Percentiles rank a stretch among this genome's conserved stretches.
These are phyloP conservation scores for Botrytis medusae DNA, from an alignment of 2,329 filamentous ascomycete species.

Conservation along the genomic window DNA sequence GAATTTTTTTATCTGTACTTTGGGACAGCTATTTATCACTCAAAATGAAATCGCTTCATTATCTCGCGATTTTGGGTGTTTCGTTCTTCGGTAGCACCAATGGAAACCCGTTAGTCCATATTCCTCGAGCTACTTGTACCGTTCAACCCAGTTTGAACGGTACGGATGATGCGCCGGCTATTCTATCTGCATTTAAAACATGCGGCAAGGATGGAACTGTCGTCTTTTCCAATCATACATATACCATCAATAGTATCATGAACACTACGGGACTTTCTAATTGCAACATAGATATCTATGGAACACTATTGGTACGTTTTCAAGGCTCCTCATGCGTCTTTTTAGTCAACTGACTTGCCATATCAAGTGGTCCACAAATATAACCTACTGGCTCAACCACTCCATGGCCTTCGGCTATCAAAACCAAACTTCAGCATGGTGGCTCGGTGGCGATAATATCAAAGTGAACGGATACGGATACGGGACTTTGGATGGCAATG, in stretches of 20 bases:
- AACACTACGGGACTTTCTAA: conserved; percentile 46
- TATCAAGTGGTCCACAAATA: conserved; percentile 16
- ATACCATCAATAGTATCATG: conserved; percentile 47
- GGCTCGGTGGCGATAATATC: conserved; percentile 54
- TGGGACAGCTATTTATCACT: not conserved
- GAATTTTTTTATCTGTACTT: not conserved
- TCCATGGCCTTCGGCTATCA: conserved; percentile 48
- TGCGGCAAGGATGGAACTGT: conserved; percentile 45
- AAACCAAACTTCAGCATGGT: conserved; percentile 56
- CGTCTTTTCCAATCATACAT: conserved; percentile 46
- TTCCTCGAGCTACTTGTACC: conserved; percentile 5
- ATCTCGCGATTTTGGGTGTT: not conserved
- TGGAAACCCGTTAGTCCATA: not conserved
- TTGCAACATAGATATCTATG: conserved; percentile 51
- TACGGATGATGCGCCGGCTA: conserved; percentile 40
- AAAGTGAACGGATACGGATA: conserved; percentile 50
- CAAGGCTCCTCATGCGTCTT: conserved; percentile 42
- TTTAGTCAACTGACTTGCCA: conserved; percentile 28
- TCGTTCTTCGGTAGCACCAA: not conserved
- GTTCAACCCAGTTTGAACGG: conserved; percentile 8
- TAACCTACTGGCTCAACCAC: conserved; percentile 20
- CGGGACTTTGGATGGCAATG: conserved; percentile 59
- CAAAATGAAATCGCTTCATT: not conserved
- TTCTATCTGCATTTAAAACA: conserved; percentile 44
- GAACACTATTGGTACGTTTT: conserved; percentile 45